Conservation (phyloP, 345 rosid genomes). For the Syzygium aqueum region DNA sequence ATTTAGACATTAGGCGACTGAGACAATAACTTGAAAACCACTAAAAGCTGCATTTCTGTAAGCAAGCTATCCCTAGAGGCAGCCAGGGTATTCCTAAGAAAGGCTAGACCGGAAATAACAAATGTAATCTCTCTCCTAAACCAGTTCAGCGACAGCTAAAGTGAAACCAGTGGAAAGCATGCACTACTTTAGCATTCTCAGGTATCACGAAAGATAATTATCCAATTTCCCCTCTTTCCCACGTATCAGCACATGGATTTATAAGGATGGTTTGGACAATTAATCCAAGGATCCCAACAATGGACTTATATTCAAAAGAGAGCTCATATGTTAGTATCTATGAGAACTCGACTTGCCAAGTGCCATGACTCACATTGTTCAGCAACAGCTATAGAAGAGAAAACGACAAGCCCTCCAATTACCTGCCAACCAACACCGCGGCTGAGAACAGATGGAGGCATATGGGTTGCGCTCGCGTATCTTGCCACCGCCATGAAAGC, state of each 20-base stretch:
- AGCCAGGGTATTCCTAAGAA: not conserved
- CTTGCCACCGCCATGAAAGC: slow-evolving; percentile 83
- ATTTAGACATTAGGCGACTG: not conserved
- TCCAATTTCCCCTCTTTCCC: not conserved
- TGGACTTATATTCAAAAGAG: not conserved
- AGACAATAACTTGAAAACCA: not conserved
- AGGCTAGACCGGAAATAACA: not conserved
- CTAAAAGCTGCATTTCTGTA: not conserved
- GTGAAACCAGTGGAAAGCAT: not conserved
- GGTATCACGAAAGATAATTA: not conserved
- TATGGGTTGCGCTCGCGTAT: slow-evolving; percentile 86
- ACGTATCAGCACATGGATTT: not conserved
- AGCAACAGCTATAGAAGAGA: not conserved
- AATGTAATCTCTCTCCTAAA: not conserved
- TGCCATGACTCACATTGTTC: not conserved
- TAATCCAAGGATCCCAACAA: not conserved
- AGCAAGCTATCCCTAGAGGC: not conserved
- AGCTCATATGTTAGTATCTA: not conserved
- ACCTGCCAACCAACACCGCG: slow-evolving; percentile 99
- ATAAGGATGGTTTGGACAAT: not conserved
- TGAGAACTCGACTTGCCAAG: not conserved
- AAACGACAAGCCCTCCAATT: slow-evolving; percentile 4
- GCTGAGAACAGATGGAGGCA: slow-evolving; percentile 92
- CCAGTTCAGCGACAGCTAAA: not conserved
- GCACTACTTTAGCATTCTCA: not conserved